Conservation (phyloP, 768 basidiomycete species). For the Lentinus tigrinus region DNA sequence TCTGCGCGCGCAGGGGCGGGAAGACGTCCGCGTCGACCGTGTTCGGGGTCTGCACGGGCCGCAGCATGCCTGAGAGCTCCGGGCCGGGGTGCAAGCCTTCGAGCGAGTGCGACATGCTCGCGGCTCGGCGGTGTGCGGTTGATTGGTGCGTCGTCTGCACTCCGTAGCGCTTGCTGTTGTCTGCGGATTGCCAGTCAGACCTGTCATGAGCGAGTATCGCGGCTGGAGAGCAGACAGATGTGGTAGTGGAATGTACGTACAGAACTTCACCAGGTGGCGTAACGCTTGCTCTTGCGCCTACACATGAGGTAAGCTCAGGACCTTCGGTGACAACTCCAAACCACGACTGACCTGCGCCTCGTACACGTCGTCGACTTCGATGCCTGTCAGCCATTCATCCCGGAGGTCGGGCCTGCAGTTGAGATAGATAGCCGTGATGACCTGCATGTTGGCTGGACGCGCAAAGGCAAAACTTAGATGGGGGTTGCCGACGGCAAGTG, state of each 20-base stretch:
- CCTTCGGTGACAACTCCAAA: conserved; percentile 1
- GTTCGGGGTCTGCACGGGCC: conserved; percentile 74
- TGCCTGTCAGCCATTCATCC: conserved; percentile 96
- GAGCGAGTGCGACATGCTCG: conserved; percentile 79
- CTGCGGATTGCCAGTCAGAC: conserved; percentile 37
- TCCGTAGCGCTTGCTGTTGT: conserved; percentile 91
- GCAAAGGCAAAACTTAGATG: not conserved
- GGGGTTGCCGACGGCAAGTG: not conserved
- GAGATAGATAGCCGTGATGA: conserved; percentile 96
- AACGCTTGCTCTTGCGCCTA: conserved; percentile 95
- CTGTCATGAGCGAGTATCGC: too few relatives aligned
- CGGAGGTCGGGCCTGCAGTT: conserved; percentile 96
- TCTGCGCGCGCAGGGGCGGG: conserved; percentile 87
- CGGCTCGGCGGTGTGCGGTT: conserved; percentile 73
- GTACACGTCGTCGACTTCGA: conserved; percentile 87
- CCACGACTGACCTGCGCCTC: conserved; percentile 72
- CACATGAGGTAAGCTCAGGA: conserved; percentile 11
- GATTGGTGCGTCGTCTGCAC: conserved; percentile 47
- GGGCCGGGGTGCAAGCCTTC: conserved; percentile 77
- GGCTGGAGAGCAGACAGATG: not conserved
- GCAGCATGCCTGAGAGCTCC: conserved; percentile 71
- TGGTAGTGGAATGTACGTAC: conserved; percentile 43
- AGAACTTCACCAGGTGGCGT: conserved; percentile 92
- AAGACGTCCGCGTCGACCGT: conserved; percentile 88
- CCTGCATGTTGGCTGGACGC: conserved; percentile 93